A percentile compares a stretch with the other conserved stretches of the same genome.
phyloP scores from a whole-genome alignment of 306 rosid genomes.

The Cucumis cinereus region DNA sequence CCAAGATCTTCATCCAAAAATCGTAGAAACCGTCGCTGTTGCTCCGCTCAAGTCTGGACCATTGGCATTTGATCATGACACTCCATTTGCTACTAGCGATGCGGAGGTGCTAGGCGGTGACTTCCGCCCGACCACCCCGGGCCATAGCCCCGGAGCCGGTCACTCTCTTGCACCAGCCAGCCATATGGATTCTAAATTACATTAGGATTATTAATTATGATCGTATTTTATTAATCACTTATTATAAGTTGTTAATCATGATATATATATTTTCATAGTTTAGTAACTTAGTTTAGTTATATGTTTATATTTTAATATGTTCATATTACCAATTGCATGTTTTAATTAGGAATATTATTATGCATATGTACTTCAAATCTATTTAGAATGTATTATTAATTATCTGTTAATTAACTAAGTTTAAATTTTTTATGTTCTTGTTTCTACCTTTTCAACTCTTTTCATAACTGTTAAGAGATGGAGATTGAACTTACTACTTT shows the following conservation, averaged over 20 bases:
- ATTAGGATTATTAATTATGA: neutral
- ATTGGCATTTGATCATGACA: neutral
- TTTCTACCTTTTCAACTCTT: neutral
- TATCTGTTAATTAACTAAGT: neutral
- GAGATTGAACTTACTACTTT: too few species aligned
- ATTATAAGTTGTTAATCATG: neutral
- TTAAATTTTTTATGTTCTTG: neutral
- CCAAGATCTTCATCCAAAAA: neutral
- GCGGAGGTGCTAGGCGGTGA: conserved; percentile 20
- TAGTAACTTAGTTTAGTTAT: neutral
- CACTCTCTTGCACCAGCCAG: conserved; percentile 28
- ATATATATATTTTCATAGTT: neutral
- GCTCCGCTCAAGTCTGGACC: neutral
- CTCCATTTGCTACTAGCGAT: neutral
- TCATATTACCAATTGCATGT: neutral
- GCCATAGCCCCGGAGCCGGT: conserved; percentile 91
- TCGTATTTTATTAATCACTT: too few species aligned
- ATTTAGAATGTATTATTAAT: neutral
- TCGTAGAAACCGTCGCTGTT: neutral
- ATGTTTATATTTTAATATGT: neutral
- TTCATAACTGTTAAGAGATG: too few species aligned
- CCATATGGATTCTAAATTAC: conserved; percentile 1
- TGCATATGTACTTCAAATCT: neutral
- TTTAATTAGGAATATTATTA: neutral
- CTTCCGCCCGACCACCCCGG: conserved; percentile 60